phyloP scores from a whole-genome alignment of 2,329 filamentous ascomycete species.

The Neodidymelliopsis sp. region DNA sequence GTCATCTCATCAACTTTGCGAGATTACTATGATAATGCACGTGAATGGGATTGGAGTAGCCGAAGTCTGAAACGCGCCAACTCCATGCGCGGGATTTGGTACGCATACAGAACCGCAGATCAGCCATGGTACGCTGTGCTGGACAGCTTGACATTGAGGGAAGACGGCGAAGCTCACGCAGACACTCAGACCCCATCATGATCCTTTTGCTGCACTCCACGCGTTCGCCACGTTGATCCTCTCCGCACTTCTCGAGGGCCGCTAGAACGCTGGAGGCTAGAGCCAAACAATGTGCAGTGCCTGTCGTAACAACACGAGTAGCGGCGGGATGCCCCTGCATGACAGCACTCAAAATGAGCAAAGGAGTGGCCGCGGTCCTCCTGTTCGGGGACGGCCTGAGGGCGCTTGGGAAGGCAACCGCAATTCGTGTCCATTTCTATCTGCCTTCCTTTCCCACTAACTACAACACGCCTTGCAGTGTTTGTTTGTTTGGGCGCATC shows the following conservation, averaged over 20 bases:
- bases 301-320: constrained; percentile 8
- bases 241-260: constrained; percentile 6
- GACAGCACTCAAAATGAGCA: constrained; percentile 13
- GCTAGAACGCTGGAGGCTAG: constrained; percentile 12
- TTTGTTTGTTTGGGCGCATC: constrained; percentile 11
- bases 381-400: constrained; percentile 6
- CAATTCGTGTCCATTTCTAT: constrained; percentile 9
- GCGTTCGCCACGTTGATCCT: constrained; percentile 14
- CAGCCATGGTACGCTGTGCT: neutral
- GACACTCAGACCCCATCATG: neutral
- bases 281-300: constrained; percentile 6
- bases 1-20: neutral
- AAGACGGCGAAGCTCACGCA: neutral
- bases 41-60: constrained; percentile 13
- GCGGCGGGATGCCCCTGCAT: constrained; percentile 18
- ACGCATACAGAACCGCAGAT: constrained; percentile 8
- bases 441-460: too few relatives aligned
- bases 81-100: constrained; percentile 4
- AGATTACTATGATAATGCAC: constrained; percentile 14
- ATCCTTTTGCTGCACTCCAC: constrained; percentile 17
- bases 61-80: constrained; percentile 23
- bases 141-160: neutral
- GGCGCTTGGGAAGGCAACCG: constrained; percentile 10
- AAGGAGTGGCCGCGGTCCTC: constrained; percentile 12
- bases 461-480: constrained; percentile 19